A percentile compares a stretch with the other conserved stretches of the same genome.
These are phyloP conservation scores for Tolypocladium album DNA, from an alignment of 2,329 filamentous ascomycete species.

Conservation along the genomic window DNA sequence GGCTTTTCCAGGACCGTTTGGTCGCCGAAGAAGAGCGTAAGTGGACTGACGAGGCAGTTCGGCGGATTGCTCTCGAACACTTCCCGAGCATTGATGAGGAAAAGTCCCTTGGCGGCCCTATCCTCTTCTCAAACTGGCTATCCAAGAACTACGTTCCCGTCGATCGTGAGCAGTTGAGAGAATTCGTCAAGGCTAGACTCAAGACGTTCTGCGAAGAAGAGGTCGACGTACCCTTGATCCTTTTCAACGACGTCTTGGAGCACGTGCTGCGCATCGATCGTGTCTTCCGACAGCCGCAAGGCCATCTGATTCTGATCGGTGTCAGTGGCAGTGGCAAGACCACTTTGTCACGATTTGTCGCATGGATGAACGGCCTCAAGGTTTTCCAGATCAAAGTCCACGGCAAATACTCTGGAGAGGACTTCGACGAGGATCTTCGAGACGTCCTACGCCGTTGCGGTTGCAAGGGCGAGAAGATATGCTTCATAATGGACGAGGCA, in stretches of 20 bases:
- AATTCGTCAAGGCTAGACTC: slow-evolving; percentile 94
- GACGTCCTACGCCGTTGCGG: slow-evolving; percentile 88
- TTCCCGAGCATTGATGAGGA: slow-evolving; percentile 95
- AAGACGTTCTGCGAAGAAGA: slow-evolving; percentile 99
- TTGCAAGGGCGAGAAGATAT: slow-evolving; percentile 98
- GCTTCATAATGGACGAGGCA: slow-evolving; percentile 99
- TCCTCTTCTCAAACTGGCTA: slow-evolving; percentile 98
- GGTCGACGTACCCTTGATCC: slow-evolving; percentile 91
- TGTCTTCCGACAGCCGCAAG: slow-evolving; percentile 96
- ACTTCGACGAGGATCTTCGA: slow-evolving; percentile 95
- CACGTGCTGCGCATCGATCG: slow-evolving; percentile 97
- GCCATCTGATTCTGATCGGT: slow-evolving; percentile 95
- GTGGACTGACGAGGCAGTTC: slow-evolving; percentile 88
- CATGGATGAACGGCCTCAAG: slow-evolving; percentile 99
- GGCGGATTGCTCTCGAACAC: slow-evolving; percentile 74
- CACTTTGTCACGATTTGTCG: slow-evolving; percentile 92
- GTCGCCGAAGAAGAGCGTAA: slow-evolving; percentile 87
- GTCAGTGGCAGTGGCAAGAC: slow-evolving; percentile 99
- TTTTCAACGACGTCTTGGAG: slow-evolving; percentile 99
- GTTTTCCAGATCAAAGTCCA: slow-evolving; percentile 99
- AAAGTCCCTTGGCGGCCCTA: slow-evolving; percentile 81
- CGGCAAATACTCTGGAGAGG: slow-evolving; percentile 93
- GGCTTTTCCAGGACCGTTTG: slow-evolving; percentile 93
- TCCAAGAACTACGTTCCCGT: slow-evolving; percentile 98
- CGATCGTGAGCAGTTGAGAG: slow-evolving; percentile 84